phyloP scores from a whole-genome alignment of 2,329 filamentous ascomycete genomes.

The Nannizzia gypsea region DNA sequence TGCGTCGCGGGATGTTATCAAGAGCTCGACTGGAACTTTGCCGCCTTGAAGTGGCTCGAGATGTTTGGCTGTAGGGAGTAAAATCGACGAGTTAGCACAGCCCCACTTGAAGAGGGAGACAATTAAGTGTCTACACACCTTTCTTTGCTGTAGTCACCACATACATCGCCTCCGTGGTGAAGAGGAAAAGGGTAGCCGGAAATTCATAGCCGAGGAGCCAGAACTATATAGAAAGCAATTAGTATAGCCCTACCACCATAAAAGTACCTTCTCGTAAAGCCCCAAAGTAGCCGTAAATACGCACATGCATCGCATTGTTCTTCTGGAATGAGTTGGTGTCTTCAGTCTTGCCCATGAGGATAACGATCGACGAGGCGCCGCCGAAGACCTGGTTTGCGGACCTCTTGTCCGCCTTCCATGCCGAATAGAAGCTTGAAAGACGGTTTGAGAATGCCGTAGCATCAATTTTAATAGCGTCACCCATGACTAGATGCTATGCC shows the following conservation, averaged over 20 bases:
- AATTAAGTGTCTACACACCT: slow-evolving; percentile 44
- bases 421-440: slow-evolving; percentile 69
- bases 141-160: slow-evolving; percentile 96
- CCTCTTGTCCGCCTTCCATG: slow-evolving; percentile 95
- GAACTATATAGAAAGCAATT: slow-evolving; percentile 48
- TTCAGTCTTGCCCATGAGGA: slow-evolving; percentile 91
- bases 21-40: slow-evolving; percentile 81
- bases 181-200: slow-evolving; percentile 83
- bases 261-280: background rate
- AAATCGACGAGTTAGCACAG: background rate
- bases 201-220: slow-evolving; percentile 99
- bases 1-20: slow-evolving; percentile 82
- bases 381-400: slow-evolving; percentile 73
- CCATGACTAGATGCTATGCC: slow-evolving; percentile 36
- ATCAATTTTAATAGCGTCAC: slow-evolving; percentile 87
- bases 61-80: slow-evolving; percentile 58
- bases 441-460: slow-evolving; percentile 88
- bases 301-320: slow-evolving; percentile 89
- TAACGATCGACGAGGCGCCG: slow-evolving; percentile 73
- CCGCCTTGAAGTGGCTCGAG: slow-evolving; percentile 84
- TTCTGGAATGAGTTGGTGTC: slow-evolving; percentile 82
- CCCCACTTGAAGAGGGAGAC: background rate
- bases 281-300: slow-evolving; percentile 24
- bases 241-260: slow-evolving; percentile 13
- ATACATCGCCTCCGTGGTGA: slow-evolving; percentile 78